phyloP scores from a whole-genome alignment of 352 stramenopile species.

The Pythium rhizo-oryzae region DNA sequence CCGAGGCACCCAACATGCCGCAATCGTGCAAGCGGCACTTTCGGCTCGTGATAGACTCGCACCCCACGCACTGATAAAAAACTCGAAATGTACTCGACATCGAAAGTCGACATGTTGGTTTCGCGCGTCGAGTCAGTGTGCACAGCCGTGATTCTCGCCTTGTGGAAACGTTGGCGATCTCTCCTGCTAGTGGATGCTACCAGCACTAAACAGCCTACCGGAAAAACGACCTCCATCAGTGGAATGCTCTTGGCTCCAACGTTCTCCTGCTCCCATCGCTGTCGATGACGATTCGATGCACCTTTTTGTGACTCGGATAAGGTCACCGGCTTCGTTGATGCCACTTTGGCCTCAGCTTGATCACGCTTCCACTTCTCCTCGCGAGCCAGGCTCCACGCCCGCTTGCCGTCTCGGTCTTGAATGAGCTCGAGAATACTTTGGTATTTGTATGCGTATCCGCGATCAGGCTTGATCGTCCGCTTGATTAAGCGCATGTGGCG shows the following conservation, averaged over 20 bases:
- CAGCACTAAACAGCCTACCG: slow-evolving; percentile 42
- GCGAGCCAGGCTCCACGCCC: slow-evolving; percentile 57
- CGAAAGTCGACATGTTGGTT: slow-evolving; percentile 37
- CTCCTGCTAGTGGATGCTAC: slow-evolving; percentile 23
- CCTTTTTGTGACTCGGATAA: background rate
- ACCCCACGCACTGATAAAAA: slow-evolving; percentile 33
- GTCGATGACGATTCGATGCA: background rate
- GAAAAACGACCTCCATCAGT: slow-evolving; percentile 43
- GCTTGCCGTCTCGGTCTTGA: slow-evolving; percentile 58
- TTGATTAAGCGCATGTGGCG: slow-evolving; percentile 58
- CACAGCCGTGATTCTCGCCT: slow-evolving; percentile 38
- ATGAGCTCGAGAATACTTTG: slow-evolving; percentile 73
- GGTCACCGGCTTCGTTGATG: background rate
- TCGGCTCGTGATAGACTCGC: slow-evolving; percentile 32
- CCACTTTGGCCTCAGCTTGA: slow-evolving; percentile 1
- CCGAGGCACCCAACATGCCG: slow-evolving; percentile 9
- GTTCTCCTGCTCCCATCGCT: slow-evolving; percentile 6
- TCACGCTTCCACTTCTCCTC: slow-evolving; percentile 37
- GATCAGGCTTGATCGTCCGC: slow-evolving; percentile 37
- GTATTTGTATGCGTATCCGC: slow-evolving; percentile 72
- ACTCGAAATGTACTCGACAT: slow-evolving; percentile 44
- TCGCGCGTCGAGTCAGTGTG: slow-evolving; percentile 22
- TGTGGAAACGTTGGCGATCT: slow-evolving; percentile 24
- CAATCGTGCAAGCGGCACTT: slow-evolving; percentile 26
- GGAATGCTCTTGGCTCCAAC: slow-evolving; percentile 30